These are phyloP conservation scores for Aaosphaeria arxii DNA, from an alignment of 2,329 filamentous ascomycete genomes.

Conservation along the genomic window DNA sequence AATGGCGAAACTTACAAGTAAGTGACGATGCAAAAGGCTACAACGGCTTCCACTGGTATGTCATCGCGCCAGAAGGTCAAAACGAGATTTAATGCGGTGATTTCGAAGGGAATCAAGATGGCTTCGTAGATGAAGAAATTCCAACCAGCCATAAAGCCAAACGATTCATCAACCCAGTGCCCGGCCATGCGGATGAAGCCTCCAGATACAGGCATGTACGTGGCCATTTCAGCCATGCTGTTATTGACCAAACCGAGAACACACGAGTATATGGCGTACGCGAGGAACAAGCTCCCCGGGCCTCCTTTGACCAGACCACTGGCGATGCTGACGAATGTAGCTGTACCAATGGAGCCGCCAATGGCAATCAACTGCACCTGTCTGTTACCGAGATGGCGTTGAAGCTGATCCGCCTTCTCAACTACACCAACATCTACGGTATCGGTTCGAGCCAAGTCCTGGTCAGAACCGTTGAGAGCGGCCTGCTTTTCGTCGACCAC, in stretches of 20 bases:
- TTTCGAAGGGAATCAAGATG: conserved; percentile 45
- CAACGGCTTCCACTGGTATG: conserved; percentile 32
- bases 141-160: conserved; percentile 50
- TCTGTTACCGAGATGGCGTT: conserved; percentile 30
- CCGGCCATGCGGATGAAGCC: conserved; percentile 60
- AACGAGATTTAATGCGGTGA: conserved; percentile 27
- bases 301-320: neutral
- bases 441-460: neutral
- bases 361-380: neutral
- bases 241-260: conserved; percentile 43
- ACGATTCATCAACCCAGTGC: conserved; percentile 60
- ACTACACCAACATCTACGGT: neutral
- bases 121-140: conserved; percentile 46
- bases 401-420: conserved; percentile 12
- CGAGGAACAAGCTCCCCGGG: neutral
- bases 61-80: conserved; percentile 24
- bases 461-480: neutral
- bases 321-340: neutral
- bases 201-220: conserved; percentile 58
- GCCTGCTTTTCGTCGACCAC: neutral
- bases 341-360: neutral
- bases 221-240: conserved; percentile 59
- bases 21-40: conserved; percentile 28
- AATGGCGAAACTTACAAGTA: conserved; percentile 13
- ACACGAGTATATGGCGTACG: neutral